Percentiles rank a stretch among this genome's conserved stretches.
phyloP scores from a whole-genome alignment of 2,329 filamentous ascomycete species.

The Alternaria sp. region DNA sequence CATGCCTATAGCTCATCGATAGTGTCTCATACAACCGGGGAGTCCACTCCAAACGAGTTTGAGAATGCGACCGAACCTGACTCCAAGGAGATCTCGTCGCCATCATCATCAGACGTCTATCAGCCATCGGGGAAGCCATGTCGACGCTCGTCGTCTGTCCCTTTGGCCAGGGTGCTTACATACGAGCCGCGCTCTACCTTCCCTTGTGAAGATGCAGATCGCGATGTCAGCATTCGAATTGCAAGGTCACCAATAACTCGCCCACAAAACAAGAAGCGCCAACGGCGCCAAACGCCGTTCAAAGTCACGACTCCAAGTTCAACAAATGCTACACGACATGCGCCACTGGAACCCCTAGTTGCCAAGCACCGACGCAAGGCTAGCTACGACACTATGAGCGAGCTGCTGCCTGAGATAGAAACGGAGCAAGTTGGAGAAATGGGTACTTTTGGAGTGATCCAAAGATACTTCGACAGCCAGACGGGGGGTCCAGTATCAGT shows the following conservation, averaged over 20 bases:
- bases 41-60: conserved; percentile 18
- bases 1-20: conserved; percentile 20
- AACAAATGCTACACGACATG: conserved; percentile 22
- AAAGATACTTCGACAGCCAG: conserved; percentile 43
- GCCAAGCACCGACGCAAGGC: conserved; percentile 35
- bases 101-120: conserved; percentile 21
- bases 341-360: conserved; percentile 40
- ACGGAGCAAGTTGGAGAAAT: conserved; percentile 31
- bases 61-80: conserved; percentile 29
- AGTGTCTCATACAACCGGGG: conserved; percentile 15
- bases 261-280: conserved; percentile 30
- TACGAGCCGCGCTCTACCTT: conserved; percentile 17
- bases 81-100: conserved; percentile 18
- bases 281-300: conserved; percentile 39
- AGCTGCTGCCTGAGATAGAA: conserved; percentile 34
- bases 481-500: conserved; percentile 21
- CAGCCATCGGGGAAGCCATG: conserved; percentile 15
- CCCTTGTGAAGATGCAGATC: conserved; percentile 13
- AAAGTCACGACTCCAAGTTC: conserved; percentile 20
- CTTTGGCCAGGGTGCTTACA: conserved; percentile 22
- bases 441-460: conserved; percentile 39
- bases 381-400: conserved; percentile 27
- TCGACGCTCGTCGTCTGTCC: conserved; percentile 28
- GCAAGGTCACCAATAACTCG: conserved; percentile 16
- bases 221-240: conserved; percentile 18